phyloP scores from a whole-genome alignment of 257 asterid species.

The Nicotiana noctiflora region DNA sequence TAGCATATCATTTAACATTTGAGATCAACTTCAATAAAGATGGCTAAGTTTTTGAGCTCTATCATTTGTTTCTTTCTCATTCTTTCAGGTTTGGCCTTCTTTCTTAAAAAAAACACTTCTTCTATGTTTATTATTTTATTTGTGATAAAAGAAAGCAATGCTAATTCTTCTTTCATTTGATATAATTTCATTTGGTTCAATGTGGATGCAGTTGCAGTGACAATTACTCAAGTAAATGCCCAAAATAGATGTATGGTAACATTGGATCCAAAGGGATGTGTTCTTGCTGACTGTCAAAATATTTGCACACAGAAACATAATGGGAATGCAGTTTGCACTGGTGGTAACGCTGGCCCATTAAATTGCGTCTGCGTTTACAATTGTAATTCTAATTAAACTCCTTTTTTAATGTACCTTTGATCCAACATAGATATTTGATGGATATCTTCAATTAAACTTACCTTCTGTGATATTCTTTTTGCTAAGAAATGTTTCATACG shows the following conservation, averaged over 20 bases:
- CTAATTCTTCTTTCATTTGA: background rate
- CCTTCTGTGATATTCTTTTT: too few relatives aligned
- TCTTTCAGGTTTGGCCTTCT: conserved; percentile 24
- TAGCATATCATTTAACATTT: background rate
- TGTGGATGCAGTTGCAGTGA: background rate
- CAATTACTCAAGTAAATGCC: background rate
- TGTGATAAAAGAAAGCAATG: background rate
- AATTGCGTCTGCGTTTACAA: background rate
- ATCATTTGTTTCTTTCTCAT: background rate
- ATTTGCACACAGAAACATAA: background rate
- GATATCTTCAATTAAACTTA: too few relatives aligned
- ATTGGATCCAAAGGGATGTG: background rate
- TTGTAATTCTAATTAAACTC: background rate
- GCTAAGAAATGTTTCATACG: too few relatives aligned
- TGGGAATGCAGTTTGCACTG: background rate
- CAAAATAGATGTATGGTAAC: background rate
- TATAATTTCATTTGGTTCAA: background rate
- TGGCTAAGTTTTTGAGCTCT: background rate
- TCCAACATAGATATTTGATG: too few relatives aligned
- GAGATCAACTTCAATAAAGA: background rate
- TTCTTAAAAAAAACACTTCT: background rate
- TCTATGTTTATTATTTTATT: background rate
- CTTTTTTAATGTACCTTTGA: background rate
- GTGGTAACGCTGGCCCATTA: background rate
- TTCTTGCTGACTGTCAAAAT: background rate